Evolutionary conservation across 1,139 yeast genomes (phyloP).

Genomic region (Kodamaea derodonti): DNA sequence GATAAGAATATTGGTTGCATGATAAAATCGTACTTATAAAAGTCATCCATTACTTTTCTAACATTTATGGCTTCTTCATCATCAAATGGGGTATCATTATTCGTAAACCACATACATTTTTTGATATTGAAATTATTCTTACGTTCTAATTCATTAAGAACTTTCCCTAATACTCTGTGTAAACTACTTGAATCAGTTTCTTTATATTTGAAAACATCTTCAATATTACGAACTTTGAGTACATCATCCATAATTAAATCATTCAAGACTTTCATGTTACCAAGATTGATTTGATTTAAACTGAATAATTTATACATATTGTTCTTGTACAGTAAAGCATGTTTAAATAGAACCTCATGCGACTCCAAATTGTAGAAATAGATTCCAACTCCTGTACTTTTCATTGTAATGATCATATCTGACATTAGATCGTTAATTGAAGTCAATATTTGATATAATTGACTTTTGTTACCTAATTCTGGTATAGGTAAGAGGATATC

Average conservation of each 20-base stretch:
- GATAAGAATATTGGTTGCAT: conserved; percentile 62
- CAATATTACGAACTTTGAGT: conserved; percentile 16
- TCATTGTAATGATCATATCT: conserved; percentile 54
- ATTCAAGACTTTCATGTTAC: conserved; percentile 37
- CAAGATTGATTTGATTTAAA: conserved; percentile 33
- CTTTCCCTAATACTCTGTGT: conserved; percentile 27
- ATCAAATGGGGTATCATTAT: conserved; percentile 35
- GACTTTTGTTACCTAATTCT: conserved; percentile 34
- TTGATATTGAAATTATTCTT: conserved; percentile 31
- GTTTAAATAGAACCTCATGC: background rate
- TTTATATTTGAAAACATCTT: conserved; percentile 15
- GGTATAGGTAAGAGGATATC: conserved; percentile 38
- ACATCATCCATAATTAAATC: conserved; percentile 30
- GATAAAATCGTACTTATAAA: conserved; percentile 14
- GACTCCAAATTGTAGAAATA: conserved; percentile 47
- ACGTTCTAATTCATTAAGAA: conserved; percentile 32
- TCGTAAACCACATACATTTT: conserved; percentile 42
- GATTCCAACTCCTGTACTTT: conserved; percentile 65
- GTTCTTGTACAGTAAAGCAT: conserved; percentile 3
- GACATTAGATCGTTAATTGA: conserved; percentile 55
- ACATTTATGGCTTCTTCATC: background rate
- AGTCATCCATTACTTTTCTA: conserved; percentile 59
- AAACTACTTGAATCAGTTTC: conserved; percentile 13
- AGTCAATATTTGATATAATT: conserved; percentile 49
- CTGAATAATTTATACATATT: conserved; percentile 27